Evolutionary conservation across 2,329 filamentous ascomycete genomes (phyloP).

Genomic region (Claviceps pazoutovae): DNA sequence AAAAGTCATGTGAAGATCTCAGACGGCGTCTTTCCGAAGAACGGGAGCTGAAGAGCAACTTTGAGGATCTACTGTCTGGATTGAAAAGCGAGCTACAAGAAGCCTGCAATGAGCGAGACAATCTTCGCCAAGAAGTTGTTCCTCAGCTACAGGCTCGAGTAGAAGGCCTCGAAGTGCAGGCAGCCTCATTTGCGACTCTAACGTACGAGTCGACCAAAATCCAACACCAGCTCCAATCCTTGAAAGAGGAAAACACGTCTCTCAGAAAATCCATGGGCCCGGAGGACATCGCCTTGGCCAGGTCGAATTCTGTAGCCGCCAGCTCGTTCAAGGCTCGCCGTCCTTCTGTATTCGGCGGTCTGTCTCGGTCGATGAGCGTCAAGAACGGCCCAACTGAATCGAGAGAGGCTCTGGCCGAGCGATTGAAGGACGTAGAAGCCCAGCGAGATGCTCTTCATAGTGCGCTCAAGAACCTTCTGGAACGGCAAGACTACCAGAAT

Average conservation of each 20-base stretch:
- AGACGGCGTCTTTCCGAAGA: constrained; percentile 74
- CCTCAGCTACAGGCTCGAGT: constrained; percentile 64
- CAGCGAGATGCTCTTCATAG: constrained; percentile 86
- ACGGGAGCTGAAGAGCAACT: constrained; percentile 75
- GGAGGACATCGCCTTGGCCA: constrained; percentile 27
- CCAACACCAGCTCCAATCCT: constrained; percentile 67
- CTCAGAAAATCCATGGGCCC: constrained; percentile 28
- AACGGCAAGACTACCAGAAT: constrained; percentile 74
- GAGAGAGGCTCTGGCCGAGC: constrained; percentile 58
- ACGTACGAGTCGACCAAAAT: constrained; percentile 72
- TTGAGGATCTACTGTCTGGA: constrained; percentile 78
- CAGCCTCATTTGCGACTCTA: constrained; percentile 56
- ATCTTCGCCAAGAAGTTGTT: constrained; percentile 76
- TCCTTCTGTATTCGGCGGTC: constrained; percentile 22
- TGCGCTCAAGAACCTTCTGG: constrained; percentile 71
- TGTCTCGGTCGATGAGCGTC: constrained; percentile 48
- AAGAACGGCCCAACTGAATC: constrained; percentile 40
- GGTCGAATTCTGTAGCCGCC: constrained; percentile 55
- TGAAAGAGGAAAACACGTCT: constrained; percentile 54
- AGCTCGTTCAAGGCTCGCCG: constrained; percentile 27
- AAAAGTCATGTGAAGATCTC: constrained; percentile 67
- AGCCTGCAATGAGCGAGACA: constrained; percentile 78
- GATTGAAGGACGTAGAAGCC: constrained; percentile 81
- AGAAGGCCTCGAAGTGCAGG: constrained; percentile 64
- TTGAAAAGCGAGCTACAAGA: constrained; percentile 72